Evolutionary conservation across 2,329 filamentous ascomycete species (phyloP).

Genomic region (Thelonectria rubi): DNA sequence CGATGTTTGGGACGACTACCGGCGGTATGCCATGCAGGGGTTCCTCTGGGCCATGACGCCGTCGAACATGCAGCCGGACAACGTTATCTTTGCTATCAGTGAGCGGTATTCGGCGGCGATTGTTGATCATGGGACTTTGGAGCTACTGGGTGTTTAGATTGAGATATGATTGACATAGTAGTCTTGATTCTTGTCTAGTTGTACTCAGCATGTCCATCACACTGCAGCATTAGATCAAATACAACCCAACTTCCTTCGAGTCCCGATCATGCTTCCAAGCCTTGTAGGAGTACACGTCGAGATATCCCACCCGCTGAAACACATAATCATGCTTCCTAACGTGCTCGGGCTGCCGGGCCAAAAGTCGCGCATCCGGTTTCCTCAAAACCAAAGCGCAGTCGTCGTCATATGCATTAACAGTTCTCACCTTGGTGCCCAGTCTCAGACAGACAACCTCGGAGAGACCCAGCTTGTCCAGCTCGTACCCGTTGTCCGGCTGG

Average conservation of each 20-base stretch:
- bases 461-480: not conserved
- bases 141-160: slow-evolving; percentile 17
- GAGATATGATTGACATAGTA: not conserved
- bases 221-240: not conserved
- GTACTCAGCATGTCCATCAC: no score
- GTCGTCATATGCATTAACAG: not conserved
- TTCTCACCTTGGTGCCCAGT: not conserved
- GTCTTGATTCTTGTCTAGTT: not conserved
- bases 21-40: slow-evolving; percentile 20
- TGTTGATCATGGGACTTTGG: slow-evolving; percentile 18
- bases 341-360: not conserved
- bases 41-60: slow-evolving; percentile 23
- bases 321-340: slow-evolving; percentile 3
- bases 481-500: not conserved
- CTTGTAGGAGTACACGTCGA: not conserved
- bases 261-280: not conserved
- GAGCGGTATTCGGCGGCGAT: slow-evolving; percentile 18
- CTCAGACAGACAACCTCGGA: not conserved
- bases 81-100: slow-evolving; percentile 16
- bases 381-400: slow-evolving; percentile 1
- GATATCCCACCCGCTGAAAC: slow-evolving; percentile 3
- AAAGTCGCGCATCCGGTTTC: not conserved
- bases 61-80: slow-evolving; percentile 19
- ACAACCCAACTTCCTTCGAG: slow-evolving; percentile 1
- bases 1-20: slow-evolving; percentile 20